Percentiles rank a stretch among this genome's conserved stretches.
Evolutionary conservation across 208 protist species (phyloP).

Genomic region (Angomonas ambiguus): DNA sequence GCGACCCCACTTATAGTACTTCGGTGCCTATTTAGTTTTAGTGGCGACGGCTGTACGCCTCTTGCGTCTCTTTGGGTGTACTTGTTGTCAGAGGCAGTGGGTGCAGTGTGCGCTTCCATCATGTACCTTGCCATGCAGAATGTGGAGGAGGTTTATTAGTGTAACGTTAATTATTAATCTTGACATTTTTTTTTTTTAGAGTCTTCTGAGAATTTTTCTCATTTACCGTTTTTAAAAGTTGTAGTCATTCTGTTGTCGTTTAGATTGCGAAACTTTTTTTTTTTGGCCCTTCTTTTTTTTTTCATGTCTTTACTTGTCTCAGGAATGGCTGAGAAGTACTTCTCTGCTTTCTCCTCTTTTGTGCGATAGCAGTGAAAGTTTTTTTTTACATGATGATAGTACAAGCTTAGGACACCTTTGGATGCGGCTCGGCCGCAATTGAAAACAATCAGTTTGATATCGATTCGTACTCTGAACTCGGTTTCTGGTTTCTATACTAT

Average conservation of each 20-base stretch:
- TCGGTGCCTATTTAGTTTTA: conserved; percentile 59
- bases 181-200: neutral
- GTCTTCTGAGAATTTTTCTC: no score
- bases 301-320: neutral
- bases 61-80: conserved; percentile 70
- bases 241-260: neutral
- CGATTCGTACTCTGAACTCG: conserved; percentile 45
- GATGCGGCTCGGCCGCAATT: conserved; percentile 29
- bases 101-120: conserved; percentile 60
- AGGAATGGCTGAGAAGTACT: neutral
- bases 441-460: conserved; percentile 45
- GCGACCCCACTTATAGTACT: conserved; percentile 59
- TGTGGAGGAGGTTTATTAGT: conserved; percentile 31
- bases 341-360: neutral
- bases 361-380: neutral
- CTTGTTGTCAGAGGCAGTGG: conserved; percentile 56
- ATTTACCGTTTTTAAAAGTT: neutral
- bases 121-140: conserved; percentile 69
- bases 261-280: conserved; percentile 8
- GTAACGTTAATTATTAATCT: neutral
- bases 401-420: conserved; percentile 59
- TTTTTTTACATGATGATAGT: conserved; percentile 26
- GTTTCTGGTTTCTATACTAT: neutral
- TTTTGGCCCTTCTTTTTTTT: conserved; percentile 1
- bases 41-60: conserved; percentile 30